A percentile compares a stretch with the other conserved stretches of the same genome.
Conservation (phyloP, 1,139 yeast species). For the Kazachstania sp. region DNA sequence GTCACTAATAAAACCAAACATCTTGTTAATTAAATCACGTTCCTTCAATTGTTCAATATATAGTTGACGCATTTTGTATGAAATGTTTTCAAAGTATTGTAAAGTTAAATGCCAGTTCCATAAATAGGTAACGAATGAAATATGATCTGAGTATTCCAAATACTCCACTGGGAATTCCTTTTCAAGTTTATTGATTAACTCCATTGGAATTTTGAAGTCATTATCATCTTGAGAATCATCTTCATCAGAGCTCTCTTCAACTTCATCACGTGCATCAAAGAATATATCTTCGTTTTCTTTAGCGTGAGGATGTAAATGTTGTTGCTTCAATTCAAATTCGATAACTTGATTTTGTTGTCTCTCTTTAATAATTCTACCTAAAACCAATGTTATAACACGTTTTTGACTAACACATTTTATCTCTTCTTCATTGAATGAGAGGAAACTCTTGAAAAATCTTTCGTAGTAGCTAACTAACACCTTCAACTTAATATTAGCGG, state of each 20-base stretch:
- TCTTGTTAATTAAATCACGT: constrained; percentile 38
- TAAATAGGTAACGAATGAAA: constrained; percentile 39
- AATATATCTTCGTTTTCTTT: constrained; percentile 23
- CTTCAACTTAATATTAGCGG: background rate
- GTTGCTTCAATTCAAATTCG: constrained; percentile 46
- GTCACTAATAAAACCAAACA: constrained; percentile 45
- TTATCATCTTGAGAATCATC: constrained; percentile 15
- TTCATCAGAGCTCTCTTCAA: constrained; percentile 19
- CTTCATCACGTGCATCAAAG: background rate
- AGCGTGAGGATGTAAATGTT: constrained; percentile 12
- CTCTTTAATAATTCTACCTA: constrained; percentile 32
- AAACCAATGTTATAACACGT: constrained; percentile 34
- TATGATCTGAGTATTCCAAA: constrained; percentile 35
- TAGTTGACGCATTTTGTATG: constrained; percentile 53
- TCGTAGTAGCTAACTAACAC: constrained; percentile 12
- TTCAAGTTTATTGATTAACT: constrained; percentile 11
- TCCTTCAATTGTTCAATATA: constrained; percentile 52
- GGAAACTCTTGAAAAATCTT: constrained; percentile 17
- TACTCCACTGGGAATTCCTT: constrained; percentile 30
- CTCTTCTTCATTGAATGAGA: constrained; percentile 3
- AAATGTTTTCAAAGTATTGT: constrained; percentile 55
- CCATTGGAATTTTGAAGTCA: constrained; percentile 22
- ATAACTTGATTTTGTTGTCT: constrained; percentile 52
- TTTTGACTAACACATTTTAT: constrained; percentile 25
- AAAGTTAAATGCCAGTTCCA: constrained; percentile 68